These are phyloP conservation scores for Naganishia friedmannii DNA, from an alignment of 768 basidiomycete genomes.

Conservation along the genomic window DNA sequence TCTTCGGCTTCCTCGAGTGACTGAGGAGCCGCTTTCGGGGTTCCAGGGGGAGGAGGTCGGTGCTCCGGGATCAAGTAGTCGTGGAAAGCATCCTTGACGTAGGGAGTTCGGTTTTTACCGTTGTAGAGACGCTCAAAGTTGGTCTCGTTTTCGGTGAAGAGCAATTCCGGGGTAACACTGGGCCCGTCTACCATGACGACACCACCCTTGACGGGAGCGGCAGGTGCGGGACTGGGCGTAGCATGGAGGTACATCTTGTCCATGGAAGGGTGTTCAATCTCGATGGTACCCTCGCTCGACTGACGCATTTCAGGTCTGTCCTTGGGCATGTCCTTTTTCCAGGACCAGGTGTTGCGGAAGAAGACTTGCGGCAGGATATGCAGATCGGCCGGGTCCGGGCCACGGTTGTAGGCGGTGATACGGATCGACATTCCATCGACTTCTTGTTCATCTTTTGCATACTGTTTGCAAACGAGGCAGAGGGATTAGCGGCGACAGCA, in stretches of 20 bases:
- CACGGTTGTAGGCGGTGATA: constrained; percentile 93
- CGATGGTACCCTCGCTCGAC: constrained; percentile 51
- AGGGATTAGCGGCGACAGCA: constrained; percentile 27
- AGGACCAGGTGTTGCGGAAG: constrained; percentile 99
- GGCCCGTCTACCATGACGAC: constrained; percentile 59
- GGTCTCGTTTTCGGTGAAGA: constrained; percentile 97
- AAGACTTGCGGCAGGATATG: constrained; percentile 94
- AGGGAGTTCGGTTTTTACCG: constrained; percentile 74
- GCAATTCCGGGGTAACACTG: constrained; percentile 72
- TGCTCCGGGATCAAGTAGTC: constrained; percentile 90
- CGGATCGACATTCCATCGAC: constrained; percentile 85
- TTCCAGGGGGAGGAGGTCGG: constrained; percentile 57
- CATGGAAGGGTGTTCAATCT: constrained; percentile 68
- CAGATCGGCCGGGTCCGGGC: constrained; percentile 87
- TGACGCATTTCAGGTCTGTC: constrained; percentile 52
- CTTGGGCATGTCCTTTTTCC: constrained; percentile 58
- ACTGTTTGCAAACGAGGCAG: constrained; percentile 57
- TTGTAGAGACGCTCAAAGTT: constrained; percentile 89
- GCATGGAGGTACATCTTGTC: constrained; percentile 81
- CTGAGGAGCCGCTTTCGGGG: constrained; percentile 9
- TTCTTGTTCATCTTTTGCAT: constrained; percentile 93
- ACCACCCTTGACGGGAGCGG: constrained; percentile 64
- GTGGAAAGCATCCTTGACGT: constrained; percentile 96
- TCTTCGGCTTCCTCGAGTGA: constrained; percentile 26
- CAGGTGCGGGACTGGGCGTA: constrained; percentile 86